These are phyloP conservation scores for Colletotrichum sp. DNA, from an alignment of 2,329 filamentous ascomycete genomes.

Conservation along the genomic window DNA sequence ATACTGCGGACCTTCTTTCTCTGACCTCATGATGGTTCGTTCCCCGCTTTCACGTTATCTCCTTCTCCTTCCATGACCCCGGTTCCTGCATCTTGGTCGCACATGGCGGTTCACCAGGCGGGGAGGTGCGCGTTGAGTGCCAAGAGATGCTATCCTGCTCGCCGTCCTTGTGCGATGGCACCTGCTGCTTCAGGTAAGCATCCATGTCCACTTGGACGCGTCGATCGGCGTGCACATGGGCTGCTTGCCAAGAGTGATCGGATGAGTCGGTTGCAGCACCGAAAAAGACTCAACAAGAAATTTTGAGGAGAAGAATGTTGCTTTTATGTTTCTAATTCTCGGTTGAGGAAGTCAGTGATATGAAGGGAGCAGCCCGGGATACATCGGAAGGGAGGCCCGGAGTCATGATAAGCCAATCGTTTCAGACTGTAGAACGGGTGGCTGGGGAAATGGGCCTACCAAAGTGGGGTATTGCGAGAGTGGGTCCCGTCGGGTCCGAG, in stretches of 20 bases:
- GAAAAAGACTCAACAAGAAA: background rate
- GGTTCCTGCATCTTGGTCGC: background rate
- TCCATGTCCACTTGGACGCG: constrained; percentile 11
- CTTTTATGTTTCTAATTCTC: background rate
- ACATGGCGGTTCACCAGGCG: background rate
- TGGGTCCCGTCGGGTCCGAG: background rate
- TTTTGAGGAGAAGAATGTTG: background rate
- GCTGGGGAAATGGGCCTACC: background rate
- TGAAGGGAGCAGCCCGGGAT: background rate
- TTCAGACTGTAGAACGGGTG: background rate
- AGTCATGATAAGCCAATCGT: background rate
- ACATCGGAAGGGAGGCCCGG: background rate
- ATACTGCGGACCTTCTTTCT: constrained; percentile 4
- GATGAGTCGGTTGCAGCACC: background rate
- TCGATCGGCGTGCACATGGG: background rate
- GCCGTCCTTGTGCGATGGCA: constrained; percentile 4
- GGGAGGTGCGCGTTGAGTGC: background rate
- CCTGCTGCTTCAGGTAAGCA: constrained; percentile 19
- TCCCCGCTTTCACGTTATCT: background rate
- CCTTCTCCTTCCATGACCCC: background rate
- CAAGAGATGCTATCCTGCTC: background rate
- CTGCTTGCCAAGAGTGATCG: background rate
- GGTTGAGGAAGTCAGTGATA: background rate
- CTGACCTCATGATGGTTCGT: constrained; percentile 6
- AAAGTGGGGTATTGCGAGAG: background rate